Base-by-base conservation (phyloP, 257 asterid genomes). In the Fraxinus americana region DNA sequence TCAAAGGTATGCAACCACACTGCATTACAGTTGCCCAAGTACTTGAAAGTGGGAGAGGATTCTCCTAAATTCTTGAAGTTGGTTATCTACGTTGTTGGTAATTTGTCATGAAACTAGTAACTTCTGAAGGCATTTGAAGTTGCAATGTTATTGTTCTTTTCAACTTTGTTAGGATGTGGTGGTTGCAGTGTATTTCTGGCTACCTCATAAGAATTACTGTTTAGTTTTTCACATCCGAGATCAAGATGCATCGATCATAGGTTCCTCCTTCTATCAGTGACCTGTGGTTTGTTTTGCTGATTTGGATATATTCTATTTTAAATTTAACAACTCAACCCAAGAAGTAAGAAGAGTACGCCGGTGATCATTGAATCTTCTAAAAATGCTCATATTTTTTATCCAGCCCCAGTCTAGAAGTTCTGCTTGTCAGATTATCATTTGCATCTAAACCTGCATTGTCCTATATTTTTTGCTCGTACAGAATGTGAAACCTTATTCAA, bases 1-100 rank as follows among this genome's bases (percentile, higher is more conserved):
- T 90, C 83, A 96, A 93, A 96, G 99, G 99, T 95, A 79, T 29
- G 73, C 70, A 67, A 45, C 36, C 73, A 39, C 54, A 6, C 43
- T 1, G 12, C 23, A 14, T 54, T 54, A n/a, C n/a, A 70, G 4
- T 11, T 13, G 21, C 71, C 16, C 43, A 7, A 59, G 23, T 48
- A 61, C 71, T 27, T 76, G 59, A 70, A 41, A 23, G 41, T 52
- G 75, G 63, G 69, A 41, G 69, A 54, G 68, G 57, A 68, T 72
- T 74, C 17, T 77, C 57, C 25, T 72, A 67, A 65, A 45, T 75
- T 77, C 72, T 73, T 38, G 59, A 52, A 29, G 3, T 67, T 41
- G 74, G 65, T 71, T 27, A 14, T 29, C 54, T n/a, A 13, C 32
- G n/a, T 10, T 61, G 34, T 23, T n/a, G 13, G 30, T 21, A 21